phyloP scores from a whole-genome alignment of 768 basidiomycete species.

The Trametes coccinea region DNA sequence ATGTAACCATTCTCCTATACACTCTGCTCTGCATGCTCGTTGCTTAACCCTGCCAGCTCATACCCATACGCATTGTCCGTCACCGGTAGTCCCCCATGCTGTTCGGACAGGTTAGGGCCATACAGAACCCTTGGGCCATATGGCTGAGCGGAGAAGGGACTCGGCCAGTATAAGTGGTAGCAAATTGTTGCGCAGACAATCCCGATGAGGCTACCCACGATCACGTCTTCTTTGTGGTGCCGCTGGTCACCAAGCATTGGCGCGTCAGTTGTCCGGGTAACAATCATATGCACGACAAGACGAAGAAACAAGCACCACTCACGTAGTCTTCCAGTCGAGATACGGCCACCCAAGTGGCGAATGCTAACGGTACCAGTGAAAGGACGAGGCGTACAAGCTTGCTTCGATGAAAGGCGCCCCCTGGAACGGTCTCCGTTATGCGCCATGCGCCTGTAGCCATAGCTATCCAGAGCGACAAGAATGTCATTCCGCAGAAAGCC shows the following conservation, averaged over 20 bases:
- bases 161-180: conserved; percentile 68
- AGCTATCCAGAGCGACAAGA: conserved; percentile 61
- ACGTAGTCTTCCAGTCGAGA: conserved; percentile 68
- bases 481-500: conserved; percentile 65
- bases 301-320: conserved; percentile 26
- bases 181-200: conserved; percentile 47
- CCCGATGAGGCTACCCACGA: conserved; percentile 63
- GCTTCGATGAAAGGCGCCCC: conserved; percentile 44
- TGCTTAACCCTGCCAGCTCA: conserved; percentile 40
- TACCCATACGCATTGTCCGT: conserved; percentile 37
- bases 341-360: conserved; percentile 62
- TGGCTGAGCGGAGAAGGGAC: conserved; percentile 46
- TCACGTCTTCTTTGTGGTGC: conserved; percentile 70
- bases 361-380: conserved; percentile 54
- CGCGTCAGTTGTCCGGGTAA: neutral
- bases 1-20: conserved; percentile 22
- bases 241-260: conserved; percentile 38
- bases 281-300: neutral
- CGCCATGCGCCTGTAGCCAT: conserved; percentile 65
- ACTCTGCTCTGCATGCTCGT: conserved; percentile 23
- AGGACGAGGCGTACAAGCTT: conserved; percentile 47
- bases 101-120: conserved; percentile 24
- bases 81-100: conserved; percentile 16
- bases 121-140: conserved; percentile 47
- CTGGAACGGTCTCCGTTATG: conserved; percentile 40